phyloP scores from a whole-genome alignment of 371 early-diverging fungal species.

The Actinomortierella ambigua region DNA sequence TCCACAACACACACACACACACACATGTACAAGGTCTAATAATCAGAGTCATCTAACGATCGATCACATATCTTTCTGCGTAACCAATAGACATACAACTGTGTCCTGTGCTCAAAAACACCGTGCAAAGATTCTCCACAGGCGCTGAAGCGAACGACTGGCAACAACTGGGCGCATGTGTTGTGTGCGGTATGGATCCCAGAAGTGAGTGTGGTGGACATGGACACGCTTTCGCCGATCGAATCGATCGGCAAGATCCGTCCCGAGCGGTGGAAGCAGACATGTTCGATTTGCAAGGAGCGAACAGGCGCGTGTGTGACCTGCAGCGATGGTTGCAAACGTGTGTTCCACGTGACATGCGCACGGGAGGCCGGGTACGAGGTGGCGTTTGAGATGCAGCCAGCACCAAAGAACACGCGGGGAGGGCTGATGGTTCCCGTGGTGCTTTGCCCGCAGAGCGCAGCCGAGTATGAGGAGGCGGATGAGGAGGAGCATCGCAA shows the following conservation, averaged over 20 bases:
- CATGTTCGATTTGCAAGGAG: slow-evolving; percentile 55
- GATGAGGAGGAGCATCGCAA: slow-evolving; percentile 11
- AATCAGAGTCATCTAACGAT: no score
- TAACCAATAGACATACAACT: slow-evolving; percentile 56
- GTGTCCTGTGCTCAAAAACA: slow-evolving; percentile 62
- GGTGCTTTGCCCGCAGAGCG: slow-evolving; percentile 58
- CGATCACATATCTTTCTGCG: not conserved
- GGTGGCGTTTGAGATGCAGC: slow-evolving; percentile 53
- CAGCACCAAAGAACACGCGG: slow-evolving; percentile 32
- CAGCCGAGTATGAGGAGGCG: slow-evolving; percentile 11
- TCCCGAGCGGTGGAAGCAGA: slow-evolving; percentile 62
- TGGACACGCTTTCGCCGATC: slow-evolving; percentile 72
- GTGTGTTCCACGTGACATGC: slow-evolving; percentile 60
- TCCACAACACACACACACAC: no score
- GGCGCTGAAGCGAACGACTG: slow-evolving; percentile 88
- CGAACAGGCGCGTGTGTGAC: slow-evolving; percentile 52
- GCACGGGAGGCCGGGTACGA: slow-evolving; percentile 52
- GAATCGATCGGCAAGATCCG: slow-evolving; percentile 75
- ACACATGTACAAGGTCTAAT: no score
- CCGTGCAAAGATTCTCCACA: slow-evolving; percentile 33
- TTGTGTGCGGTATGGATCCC: slow-evolving; percentile 88
- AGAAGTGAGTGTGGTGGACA: slow-evolving; percentile 72
- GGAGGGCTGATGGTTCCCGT: slow-evolving; percentile 58
- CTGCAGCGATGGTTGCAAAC: slow-evolving; percentile 53
- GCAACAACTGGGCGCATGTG: slow-evolving; percentile 93